phyloP scores from a whole-genome alignment of 202 grass and related monocot genomes.

The Carex arenaria region DNA sequence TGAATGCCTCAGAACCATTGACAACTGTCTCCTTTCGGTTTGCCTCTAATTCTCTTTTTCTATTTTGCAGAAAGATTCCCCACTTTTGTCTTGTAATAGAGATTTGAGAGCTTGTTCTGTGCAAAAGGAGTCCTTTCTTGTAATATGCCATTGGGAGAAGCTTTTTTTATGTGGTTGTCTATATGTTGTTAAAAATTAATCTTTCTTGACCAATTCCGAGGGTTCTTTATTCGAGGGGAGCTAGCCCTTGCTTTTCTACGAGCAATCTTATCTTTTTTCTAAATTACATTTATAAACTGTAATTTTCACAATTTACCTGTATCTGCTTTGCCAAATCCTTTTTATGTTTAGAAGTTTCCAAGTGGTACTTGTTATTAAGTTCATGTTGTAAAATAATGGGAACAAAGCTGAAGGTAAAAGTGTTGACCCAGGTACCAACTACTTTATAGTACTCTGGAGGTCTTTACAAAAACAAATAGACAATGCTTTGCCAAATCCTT shows the following conservation, averaged over 20 bases:
- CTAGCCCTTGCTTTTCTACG: not conserved
- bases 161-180: not conserved
- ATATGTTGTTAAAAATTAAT: not conserved
- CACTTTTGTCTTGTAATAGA: not conserved
- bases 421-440: not conserved
- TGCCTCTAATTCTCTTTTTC: conserved; percentile 4
- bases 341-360: not conserved
- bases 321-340: not conserved
- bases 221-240: not conserved
- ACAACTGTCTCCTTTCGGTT: conserved; percentile 57
- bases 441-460: not conserved
- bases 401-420: not conserved
- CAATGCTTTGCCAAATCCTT: not conserved
- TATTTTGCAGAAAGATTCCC: no score
- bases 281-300: not conserved
- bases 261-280: not conserved
- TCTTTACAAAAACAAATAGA: not conserved
- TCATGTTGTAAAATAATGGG: not conserved
- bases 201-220: not conserved
- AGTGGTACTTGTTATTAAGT: not conserved
- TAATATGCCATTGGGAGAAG: not conserved
- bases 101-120: not conserved
- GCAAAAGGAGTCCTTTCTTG: not conserved
- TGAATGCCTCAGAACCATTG: conserved; percentile 49
- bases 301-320: not conserved